These are phyloP conservation scores for Trichoderma asperellum DNA, from an alignment of 2,329 filamentous ascomycete genomes.

Conservation along the genomic window DNA sequence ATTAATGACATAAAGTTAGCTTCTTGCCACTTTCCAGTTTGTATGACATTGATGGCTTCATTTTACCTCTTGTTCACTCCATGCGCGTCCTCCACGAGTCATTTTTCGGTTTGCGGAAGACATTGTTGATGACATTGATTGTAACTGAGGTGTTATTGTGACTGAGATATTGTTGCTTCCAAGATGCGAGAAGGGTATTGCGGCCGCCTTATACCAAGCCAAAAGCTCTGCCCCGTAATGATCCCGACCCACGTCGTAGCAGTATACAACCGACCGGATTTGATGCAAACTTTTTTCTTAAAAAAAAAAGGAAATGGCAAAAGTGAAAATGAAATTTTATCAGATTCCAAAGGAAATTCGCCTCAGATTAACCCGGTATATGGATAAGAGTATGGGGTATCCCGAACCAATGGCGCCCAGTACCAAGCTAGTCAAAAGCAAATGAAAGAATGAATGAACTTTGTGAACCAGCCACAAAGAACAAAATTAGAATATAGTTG, in stretches of 20 bases:
- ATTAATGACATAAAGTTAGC: constrained; percentile 8
- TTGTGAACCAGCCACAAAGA: constrained; percentile 39
- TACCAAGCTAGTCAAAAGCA: constrained; percentile 60
- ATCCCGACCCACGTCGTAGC: background rate
- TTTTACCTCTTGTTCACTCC: constrained; percentile 83
- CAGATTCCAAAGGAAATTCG: too few species aligned
- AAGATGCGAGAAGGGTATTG: background rate
- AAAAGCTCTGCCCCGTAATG: background rate
- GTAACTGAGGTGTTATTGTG: constrained; percentile 54
- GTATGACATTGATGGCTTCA: constrained; percentile 20
- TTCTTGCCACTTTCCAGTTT: background rate
- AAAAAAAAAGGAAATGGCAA: background rate
- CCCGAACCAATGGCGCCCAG: constrained; percentile 54
- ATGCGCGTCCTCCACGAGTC: constrained; percentile 76
- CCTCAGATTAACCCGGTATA: background rate
- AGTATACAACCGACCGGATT: background rate
- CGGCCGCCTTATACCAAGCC: background rate
- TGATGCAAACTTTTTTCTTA: background rate
- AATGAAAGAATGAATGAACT: constrained; percentile 43
- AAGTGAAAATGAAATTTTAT: background rate
- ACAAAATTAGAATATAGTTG: constrained; percentile 38
- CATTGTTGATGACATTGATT: constrained; percentile 55
- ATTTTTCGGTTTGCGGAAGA: constrained; percentile 51
- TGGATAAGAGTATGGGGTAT: background rate
- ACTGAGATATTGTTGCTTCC: background rate